phyloP scores from a whole-genome alignment of 805 yeast species.

The Candida ficus region DNA sequence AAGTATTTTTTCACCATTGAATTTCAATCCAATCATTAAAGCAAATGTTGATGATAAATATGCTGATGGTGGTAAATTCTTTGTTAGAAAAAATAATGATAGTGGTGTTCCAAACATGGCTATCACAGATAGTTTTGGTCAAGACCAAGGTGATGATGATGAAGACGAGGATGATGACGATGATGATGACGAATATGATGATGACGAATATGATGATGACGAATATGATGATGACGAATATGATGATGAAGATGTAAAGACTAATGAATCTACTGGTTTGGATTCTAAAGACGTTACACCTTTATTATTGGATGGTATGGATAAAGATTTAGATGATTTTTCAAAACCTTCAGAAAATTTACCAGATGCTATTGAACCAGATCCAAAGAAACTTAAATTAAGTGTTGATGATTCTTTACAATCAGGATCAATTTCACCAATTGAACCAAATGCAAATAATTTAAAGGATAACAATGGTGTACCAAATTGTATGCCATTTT shows the following conservation, averaged over 20 bases:
- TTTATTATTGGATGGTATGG: background rate
- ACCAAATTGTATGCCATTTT: conserved; percentile 64
- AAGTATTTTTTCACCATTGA: conserved; percentile 78
- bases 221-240: conserved; percentile 14
- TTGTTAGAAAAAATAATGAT: conserved; percentile 36
- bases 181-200: conserved; percentile 22
- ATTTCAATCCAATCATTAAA: conserved; percentile 75
- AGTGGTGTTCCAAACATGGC: conserved; percentile 12
- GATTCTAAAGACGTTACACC: background rate
- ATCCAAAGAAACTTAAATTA: conserved; percentile 12
- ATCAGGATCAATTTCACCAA: conserved; percentile 4
- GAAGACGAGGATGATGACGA: conserved; percentile 22
- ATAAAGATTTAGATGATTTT: background rate
- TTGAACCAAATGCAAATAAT: conserved; percentile 4
- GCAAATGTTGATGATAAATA: conserved; percentile 80
- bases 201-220: conserved; percentile 18
- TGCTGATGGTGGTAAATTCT: conserved; percentile 86
- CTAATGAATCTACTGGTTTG: conserved; percentile 2
- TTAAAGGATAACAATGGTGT: conserved; percentile 37
- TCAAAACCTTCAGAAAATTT: conserved; percentile 3
- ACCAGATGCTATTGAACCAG: conserved; percentile 16
- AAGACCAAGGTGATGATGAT: conserved; percentile 22
- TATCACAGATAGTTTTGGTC: conserved; percentile 14
- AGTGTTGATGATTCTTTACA: conserved; percentile 1
- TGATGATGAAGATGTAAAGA: conserved; percentile 12